Evolutionary conservation across 2,329 filamentous ascomycete genomes (phyloP), one percentile per base, ranked within the genome.

Genomic region (Aspergillus fumigatiaffinis): DNA sequence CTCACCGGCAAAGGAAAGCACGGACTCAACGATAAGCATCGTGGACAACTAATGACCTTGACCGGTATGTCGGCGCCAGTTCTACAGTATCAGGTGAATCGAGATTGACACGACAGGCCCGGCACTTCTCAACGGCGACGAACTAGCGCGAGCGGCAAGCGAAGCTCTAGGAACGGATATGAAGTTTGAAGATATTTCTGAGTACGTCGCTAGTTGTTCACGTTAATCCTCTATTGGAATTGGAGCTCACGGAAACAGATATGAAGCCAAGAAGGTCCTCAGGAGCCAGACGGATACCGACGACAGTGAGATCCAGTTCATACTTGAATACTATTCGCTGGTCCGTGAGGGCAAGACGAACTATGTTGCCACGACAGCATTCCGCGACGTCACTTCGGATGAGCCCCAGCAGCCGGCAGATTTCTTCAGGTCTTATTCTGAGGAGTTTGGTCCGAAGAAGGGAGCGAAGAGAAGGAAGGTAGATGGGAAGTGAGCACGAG

Each of bases 311-410:
- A 71, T 76, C 54, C 62, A 80, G 63, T 81, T 80, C 60, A 62
- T 82, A 5, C 73, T 82, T 4, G 79, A 83, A 60, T 82, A 82
- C 66, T 82, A 81, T 68, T 78, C 77, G 47, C 70, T 83, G 8
- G 80, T 82, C 9, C 73, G 78, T 49, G 79, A 81, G 61, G 80
- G 80, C 20, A 82, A 82, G 71, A 80, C 79, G 0, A 83, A 82
- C 66, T 82, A 82, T 65, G 79, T 83, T 60, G 71, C 79, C 1
- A 82, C 80, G 0, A 77, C 75, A 3, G 75, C 79, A 0, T 83
- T 82, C 61, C 76, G 79, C 54, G 74, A 82, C 54, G 74, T 82
- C 29, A 82, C 80, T 1, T 78, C 76, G 3, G 60, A 66, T 35
- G 73, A 78, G 58, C 77, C 80, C 0, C 79, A 77, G 17, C 73